Base-by-base conservation (phyloP, 2,329 filamentous ascomycete genomes). In the Polychaeton citri region DNA sequence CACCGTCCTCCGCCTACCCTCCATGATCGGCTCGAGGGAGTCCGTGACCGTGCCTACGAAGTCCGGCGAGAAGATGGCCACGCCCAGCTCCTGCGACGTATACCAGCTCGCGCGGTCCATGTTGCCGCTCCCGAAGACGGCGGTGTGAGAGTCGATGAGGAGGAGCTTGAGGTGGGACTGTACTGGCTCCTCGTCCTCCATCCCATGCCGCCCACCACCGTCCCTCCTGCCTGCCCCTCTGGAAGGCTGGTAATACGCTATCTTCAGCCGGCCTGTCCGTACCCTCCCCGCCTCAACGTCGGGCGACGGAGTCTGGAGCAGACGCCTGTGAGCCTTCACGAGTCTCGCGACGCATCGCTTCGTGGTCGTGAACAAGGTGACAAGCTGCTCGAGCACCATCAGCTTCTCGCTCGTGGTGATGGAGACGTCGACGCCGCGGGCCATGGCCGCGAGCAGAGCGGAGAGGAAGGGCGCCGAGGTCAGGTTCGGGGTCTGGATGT, bases 101-200 rank as follows among this genome's bases (percentile, higher is more conserved):
- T 74, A 87, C 81, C 81, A 90, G 52, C 81, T 87, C 6, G 84
- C 82, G 1, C 83, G 71, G 58, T 92, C 84, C 68, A 87, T 74
- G 53, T 92, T 92, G 1, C 82, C 83, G 13, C 81, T 87, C 0
- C 84, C 84, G 2, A 90, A 60, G 1, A 90, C 66, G 1, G 78
- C 64, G 15, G 76, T 73, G 41, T 75, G 65, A 1, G 66, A 65
- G 53, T 92, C 84, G 2, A 88, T 71, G 36, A 86, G 67, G 1
- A 74, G 79, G 51, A 86, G 68, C 57, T 92, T 92, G 38, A 88
- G 63, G 58, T 92, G 84, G 4, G 76, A 78, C 36, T 84, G 76
- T 2, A 80, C 73, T 0, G 81, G 80, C 49, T 82, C 48, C 9
- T 20, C 34, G n/a, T n/a, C n/a, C n/a, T n/a, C n/a, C n/a, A n/a